phyloP scores from a whole-genome alignment of 129 eudicot species.

The Lonicera japonica region DNA sequence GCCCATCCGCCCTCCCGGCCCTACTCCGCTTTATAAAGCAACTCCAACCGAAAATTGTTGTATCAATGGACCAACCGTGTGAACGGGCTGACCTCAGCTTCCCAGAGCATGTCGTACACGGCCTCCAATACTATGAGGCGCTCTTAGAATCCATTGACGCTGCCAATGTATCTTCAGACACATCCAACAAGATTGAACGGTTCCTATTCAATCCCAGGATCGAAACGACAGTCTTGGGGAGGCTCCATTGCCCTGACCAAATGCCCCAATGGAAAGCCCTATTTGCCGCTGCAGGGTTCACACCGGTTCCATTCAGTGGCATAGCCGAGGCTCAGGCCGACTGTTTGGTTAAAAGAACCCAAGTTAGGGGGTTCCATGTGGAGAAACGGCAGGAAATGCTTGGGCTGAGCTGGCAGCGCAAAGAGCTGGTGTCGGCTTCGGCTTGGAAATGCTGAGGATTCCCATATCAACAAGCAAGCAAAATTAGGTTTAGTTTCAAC shows the following conservation, averaged over 20 bases:
- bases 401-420: constrained; percentile 55
- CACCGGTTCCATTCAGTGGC: constrained; percentile 36
- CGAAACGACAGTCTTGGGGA: constrained; percentile 42
- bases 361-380: constrained; percentile 48
- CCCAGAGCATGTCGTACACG: constrained; percentile 43
- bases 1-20: constrained; percentile 32
- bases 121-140: constrained; percentile 50
- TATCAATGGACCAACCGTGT: constrained; percentile 48
- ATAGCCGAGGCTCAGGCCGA: constrained; percentile 63
- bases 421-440: constrained; percentile 47
- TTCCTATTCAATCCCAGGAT: constrained; percentile 53
- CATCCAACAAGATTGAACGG: constrained; percentile 45
- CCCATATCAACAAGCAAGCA: constrained; percentile 20
- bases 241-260: constrained; percentile 34
- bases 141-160: constrained; percentile 46
- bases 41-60: constrained; percentile 43
- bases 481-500: constrained; percentile 16
- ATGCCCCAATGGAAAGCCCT: constrained; percentile 52
- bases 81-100: constrained; percentile 55
- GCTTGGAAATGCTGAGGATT: constrained; percentile 62
- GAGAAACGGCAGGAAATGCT: constrained; percentile 52
- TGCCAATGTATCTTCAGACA: constrained; percentile 33
- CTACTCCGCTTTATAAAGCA: constrained; percentile 50
- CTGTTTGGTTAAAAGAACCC: constrained; percentile 41
- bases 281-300: constrained; percentile 42